Percentiles rank a stretch among this genome's conserved stretches.
Evolutionary conservation across 2,329 filamentous ascomycete genomes (phyloP).

Genomic region (Claviceps sorghi): DNA sequence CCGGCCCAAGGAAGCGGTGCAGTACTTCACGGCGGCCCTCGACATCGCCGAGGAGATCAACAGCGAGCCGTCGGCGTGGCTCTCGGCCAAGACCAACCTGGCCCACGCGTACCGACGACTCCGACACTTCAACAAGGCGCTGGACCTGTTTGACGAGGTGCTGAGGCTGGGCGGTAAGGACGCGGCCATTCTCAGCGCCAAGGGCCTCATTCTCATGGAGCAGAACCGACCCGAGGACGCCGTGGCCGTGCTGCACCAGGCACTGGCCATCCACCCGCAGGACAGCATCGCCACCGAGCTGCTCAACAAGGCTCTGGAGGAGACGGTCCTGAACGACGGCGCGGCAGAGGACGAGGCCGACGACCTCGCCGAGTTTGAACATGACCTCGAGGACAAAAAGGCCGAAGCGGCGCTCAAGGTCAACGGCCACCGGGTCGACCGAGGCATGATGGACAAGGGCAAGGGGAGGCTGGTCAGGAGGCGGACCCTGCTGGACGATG

Average conservation of each 20-base stretch:
- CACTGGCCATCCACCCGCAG: slow-evolving; percentile 62
- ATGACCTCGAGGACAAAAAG: slow-evolving; percentile 33
- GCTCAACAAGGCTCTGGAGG: slow-evolving; percentile 54
- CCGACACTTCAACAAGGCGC: slow-evolving; percentile 52
- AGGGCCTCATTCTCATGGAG: slow-evolving; percentile 73
- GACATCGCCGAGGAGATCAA: slow-evolving; percentile 66
- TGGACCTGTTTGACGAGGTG: slow-evolving; percentile 76
- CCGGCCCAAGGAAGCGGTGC: slow-evolving; percentile 57
- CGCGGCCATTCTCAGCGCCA: slow-evolving; percentile 62
- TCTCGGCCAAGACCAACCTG: slow-evolving; percentile 75
- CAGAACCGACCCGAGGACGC: slow-evolving; percentile 61
- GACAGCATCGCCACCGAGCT: slow-evolving; percentile 71
- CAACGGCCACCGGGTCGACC: slow-evolving; percentile 13
- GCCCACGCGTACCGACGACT: slow-evolving; percentile 73
- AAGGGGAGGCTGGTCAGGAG: slow-evolving; percentile 28
- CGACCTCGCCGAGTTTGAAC: slow-evolving; percentile 36
- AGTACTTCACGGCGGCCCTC: slow-evolving; percentile 66
- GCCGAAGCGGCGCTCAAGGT: slow-evolving; percentile 25
- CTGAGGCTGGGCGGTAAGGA: slow-evolving; percentile 70
- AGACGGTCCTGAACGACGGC: slow-evolving; percentile 35
- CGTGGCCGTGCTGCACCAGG: slow-evolving; percentile 70
- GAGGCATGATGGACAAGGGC: slow-evolving; percentile 24
- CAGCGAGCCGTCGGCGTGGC: slow-evolving; percentile 67
- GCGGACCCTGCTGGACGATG: slow-evolving; percentile 19
- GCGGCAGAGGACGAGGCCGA: slow-evolving; percentile 33